Evolutionary conservation across 202 grass and related monocot species (phyloP).

Genomic region (Zoysia matrella): DNA sequence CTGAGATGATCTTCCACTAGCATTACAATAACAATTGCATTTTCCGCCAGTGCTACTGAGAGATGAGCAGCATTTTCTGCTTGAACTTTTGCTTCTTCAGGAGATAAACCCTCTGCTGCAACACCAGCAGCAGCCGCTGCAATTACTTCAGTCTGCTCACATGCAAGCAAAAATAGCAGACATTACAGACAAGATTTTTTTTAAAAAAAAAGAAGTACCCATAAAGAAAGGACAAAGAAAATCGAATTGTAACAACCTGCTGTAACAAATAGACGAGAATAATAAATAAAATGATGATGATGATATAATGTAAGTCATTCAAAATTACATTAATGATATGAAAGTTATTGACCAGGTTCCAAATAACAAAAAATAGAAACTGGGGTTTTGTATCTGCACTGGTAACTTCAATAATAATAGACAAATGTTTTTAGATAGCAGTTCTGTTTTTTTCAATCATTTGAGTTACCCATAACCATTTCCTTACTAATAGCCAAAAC

Average conservation of each 20-base stretch:
- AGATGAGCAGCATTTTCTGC: constrained; percentile 96
- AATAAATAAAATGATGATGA: not conserved
- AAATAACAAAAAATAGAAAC: constrained; percentile 13
- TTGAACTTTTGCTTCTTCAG: constrained; percentile 89
- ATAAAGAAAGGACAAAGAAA: constrained; percentile 1
- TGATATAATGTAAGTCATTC: constrained; percentile 16
- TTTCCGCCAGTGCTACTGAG: constrained; percentile 95
- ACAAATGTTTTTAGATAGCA: not conserved
- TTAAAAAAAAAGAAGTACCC: constrained; percentile 14
- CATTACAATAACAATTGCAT: constrained; percentile 96
- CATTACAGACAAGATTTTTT: constrained; percentile 11
- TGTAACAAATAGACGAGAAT: no score
- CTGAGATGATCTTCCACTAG: constrained; percentile 99
- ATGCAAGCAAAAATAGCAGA: constrained; percentile 41
- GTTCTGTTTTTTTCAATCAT: constrained; percentile 16
- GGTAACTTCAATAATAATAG: no score
- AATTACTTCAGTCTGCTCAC: constrained; percentile 93
- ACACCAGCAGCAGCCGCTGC: constrained; percentile 97
- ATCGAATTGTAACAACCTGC: constrained; percentile 14
- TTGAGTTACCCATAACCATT: constrained; percentile 14
- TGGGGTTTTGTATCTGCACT: not conserved
- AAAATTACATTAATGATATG: not conserved
- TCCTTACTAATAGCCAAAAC: not conserved
- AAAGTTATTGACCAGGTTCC: not conserved
- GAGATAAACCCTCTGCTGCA: constrained; percentile 94